Evolutionary conservation across 768 basidiomycete species (phyloP).

Genomic region (Agrocybe pediades): DNA sequence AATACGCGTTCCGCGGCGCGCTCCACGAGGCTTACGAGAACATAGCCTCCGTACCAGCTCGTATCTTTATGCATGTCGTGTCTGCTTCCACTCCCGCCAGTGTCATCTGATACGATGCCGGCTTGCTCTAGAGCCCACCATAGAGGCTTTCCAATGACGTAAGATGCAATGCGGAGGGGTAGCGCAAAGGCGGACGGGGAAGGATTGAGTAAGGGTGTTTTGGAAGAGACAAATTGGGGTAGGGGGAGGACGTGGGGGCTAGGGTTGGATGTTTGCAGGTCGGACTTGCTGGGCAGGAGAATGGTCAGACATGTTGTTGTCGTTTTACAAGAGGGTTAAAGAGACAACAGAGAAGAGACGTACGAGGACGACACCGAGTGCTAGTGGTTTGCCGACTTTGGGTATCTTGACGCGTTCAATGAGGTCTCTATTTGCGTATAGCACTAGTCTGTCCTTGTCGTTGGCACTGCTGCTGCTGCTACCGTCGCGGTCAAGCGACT

Average conservation of each 20-base stretch:
- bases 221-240: constrained; percentile 54
- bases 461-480: too few species aligned
- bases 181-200: constrained; percentile 50
- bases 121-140: constrained; percentile 88
- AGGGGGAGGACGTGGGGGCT: constrained; percentile 43
- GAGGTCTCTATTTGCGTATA: constrained; percentile 55
- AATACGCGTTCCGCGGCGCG: constrained; percentile 61
- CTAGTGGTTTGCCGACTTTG: constrained; percentile 75
- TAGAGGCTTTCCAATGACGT: constrained; percentile 74
- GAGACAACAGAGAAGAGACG: constrained; percentile 31
- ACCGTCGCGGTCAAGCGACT: too few species aligned
- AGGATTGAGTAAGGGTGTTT: constrained; percentile 65
- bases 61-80: constrained; percentile 39
- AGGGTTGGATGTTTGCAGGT: constrained; percentile 44
- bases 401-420: constrained; percentile 64
- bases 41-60: constrained; percentile 71
- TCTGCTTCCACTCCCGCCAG: constrained; percentile 27
- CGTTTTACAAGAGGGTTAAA: not conserved
- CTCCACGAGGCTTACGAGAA: constrained; percentile 66
- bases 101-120: constrained; percentile 70
- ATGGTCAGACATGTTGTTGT: constrained; percentile 26
- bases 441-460: constrained; percentile 51
- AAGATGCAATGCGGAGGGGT: constrained; percentile 68
- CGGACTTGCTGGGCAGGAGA: constrained; percentile 62
- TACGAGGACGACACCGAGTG: constrained; percentile 73